Base-by-base conservation (phyloP, 148 eudicot species). In the Amaranthus hypochondriacus region DNA sequence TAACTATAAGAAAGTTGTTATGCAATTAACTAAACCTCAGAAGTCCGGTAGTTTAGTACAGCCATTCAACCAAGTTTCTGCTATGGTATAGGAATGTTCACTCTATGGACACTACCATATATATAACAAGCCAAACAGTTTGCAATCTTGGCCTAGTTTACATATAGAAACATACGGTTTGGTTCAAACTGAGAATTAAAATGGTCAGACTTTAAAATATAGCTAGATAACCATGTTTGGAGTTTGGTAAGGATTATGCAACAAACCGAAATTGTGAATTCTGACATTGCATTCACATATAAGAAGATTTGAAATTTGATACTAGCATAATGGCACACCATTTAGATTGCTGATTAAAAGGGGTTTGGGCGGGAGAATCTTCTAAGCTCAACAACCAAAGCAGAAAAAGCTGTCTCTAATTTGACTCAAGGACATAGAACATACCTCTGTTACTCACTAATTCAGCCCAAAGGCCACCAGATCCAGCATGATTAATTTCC, bases 381-480 rank as follows among this genome's bases (percentile, higher is more conserved):
- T 28, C 39, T 28, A 47, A 47, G 68, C 28, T 43, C 2, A n/a
- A 5, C 51, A 7, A 65, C 48, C 52, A 0, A 14, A 13, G 47
- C 28, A 9, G 14, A 48, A 10, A n/a, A 78, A 74, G 15, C 2
- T 7, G 21, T 43, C 0, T 21, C 28, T 44, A 49, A 44, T 18
- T 70, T 7, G 42, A 52, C 48, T 62, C 11, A 28, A 72, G 56
- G 68, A 54, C 42, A 59, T 28, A 55, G 49, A 61, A 78, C 46
- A 21, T 53, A 91, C 98, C 98, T 91, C 97, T 86, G 71, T 94
- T 94, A 76, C 80, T 81, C 75, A 94, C 96, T 58, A 94, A 93
- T 84, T 94, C 98, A 52, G 96, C 90, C 98, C 98, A 94, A 68
- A 94, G 82, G 61, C 98, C 98, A 72, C 98, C 98, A 58, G 97